Evolutionary conservation across 2,329 filamentous ascomycete genomes (phyloP), one percentile per base, ranked within the genome.

Genomic region (Fusarium miscanthi): DNA sequence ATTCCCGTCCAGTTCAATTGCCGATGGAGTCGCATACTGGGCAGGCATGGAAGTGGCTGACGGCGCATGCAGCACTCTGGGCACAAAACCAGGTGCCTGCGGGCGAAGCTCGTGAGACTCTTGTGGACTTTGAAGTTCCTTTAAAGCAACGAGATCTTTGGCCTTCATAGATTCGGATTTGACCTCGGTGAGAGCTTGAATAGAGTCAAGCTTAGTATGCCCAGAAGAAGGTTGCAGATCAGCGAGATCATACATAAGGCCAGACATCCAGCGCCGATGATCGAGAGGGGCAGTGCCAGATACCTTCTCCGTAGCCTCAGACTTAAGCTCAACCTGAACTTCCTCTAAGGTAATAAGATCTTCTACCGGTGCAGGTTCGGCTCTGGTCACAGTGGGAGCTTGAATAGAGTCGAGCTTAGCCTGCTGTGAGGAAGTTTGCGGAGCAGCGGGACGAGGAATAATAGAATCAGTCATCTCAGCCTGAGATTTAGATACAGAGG

Each of bases 231-330:
- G 25, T 21, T 46, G 53, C 33, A 46, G 53, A 56, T 14, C 38
- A 33, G 23, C 30, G 14, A 43, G 33, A 45, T 51, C 48, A 33
- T 51, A 64, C 11, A 67, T 66, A 33, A 80, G 66, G 35, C 78
- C 75, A 7, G 73, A 67, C 63, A 77, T 81, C 82, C 87, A 88
- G 6, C 78, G 77, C 2, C 66, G 66, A 59, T 81, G 78, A 23
- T 82, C 74, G 69, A 89, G 89, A 2, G 83, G 81, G 0, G 84
- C 86, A 6, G 89, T 82, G 0, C 87, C 88, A 41, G 83, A 38
- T 41, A 38, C 37, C 30, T 30, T 40, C 25, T 40, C 42, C 19
- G 54, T 54, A 31, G 21, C 21, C 37, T 56, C 37, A 23, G 41
- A 38, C 41, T 65, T 53, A 17, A 21, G 46, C 54, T 77, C 69